phyloP scores from a whole-genome alignment of 306 rosid species.

The Nissolia schottii region DNA sequence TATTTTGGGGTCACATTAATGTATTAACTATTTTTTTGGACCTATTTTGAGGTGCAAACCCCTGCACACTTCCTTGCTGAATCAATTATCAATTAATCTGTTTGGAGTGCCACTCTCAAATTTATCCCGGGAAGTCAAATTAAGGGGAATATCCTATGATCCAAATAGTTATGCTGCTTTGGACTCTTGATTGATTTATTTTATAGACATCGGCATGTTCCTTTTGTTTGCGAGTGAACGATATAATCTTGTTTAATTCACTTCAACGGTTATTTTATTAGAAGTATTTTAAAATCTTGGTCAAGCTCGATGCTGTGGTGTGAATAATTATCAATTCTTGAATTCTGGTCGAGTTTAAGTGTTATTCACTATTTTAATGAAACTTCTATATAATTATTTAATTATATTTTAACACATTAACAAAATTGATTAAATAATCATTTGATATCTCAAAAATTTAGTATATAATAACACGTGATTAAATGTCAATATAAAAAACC shows the following conservation, averaged over 20 bases:
- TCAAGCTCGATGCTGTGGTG: background rate
- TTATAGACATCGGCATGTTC: background rate
- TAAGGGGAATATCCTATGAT: background rate
- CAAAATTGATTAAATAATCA: no score
- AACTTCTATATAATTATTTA: no score
- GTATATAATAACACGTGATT: no score
- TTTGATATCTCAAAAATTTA: no score
- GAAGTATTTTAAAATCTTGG: background rate
- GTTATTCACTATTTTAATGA: no score
- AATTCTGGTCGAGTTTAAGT: no score
- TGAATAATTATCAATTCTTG: no score
- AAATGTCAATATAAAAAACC: no score
- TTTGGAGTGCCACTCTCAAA: background rate
- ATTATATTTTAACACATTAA: no score
- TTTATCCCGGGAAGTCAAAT: background rate
- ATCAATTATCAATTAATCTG: background rate
- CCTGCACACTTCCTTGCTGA: background rate
- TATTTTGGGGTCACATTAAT: no score
- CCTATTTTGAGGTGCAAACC: no score
- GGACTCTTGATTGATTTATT: background rate
- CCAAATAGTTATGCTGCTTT: background rate
- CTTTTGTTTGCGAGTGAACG: background rate
- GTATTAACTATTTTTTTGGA: no score
- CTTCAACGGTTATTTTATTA: background rate
- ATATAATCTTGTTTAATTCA: background rate